Base-by-base conservation (phyloP, 441 rosid genomes). In the Omphalea diandra region DNA sequence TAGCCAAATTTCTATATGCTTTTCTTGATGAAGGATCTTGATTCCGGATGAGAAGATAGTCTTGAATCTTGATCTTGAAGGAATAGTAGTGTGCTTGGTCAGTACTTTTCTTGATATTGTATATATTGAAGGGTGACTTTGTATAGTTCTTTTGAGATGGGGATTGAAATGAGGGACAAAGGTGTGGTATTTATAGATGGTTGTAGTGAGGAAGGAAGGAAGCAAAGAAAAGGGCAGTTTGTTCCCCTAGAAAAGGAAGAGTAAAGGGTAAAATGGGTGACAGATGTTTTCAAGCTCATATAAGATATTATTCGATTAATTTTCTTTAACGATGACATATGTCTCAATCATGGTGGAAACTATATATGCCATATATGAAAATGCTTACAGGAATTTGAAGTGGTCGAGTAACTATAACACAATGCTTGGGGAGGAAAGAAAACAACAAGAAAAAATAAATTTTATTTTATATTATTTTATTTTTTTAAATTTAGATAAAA, bases 191-290 rank as follows among this genome's bases (percentile, higher is more conserved):
- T 76, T 86, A 84, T 87, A 87, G 67, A 11, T 38, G 63, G 56
- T 33, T 26, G 63, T 17, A 5, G 63, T 7, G 8, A 64, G 3
- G n/a, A n/a, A n/a, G n/a, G n/a, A n/a, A n/a, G n/a, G n/a, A n/a
- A n/a, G n/a, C n/a, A n/a, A n/a, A n/a, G n/a, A n/a, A n/a, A n/a
- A n/a, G n/a, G n/a, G n/a, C n/a, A n/a, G 7, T 20, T n/a, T 55
- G 26, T 57, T 72, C 72, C 60, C 20, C 9, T n/a, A 4, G 76
- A 67, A 36, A 57, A 68, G 55, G 65, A 75, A 75, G 72, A 73
- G 77, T 71, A 69, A 20, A 65, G 79, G 63, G 69, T 68, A 59
- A 76, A 79, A 59, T 88, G 84, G 84, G 35, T 80, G 87, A 82
- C 96, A 84, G 84, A 76, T 83, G 65, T 72, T 69, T 76, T 63